Base-by-base conservation (phyloP, 345 rosid genomes). In the Linum usitatissimum region DNA sequence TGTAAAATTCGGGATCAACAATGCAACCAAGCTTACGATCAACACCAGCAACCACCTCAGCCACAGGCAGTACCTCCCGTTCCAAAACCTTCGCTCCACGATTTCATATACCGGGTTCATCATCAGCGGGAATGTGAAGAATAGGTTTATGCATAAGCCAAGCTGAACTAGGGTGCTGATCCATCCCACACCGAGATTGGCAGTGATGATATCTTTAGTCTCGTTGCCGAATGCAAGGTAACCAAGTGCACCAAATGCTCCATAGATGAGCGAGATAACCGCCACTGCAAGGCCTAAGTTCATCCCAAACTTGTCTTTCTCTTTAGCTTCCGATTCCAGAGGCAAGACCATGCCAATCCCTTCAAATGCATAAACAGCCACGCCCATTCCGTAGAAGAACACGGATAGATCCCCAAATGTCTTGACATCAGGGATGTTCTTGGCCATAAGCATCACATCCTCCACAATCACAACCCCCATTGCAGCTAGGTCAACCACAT, bases 21-120 rank as follows among this genome's bases (percentile, higher is more conserved):
- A 65, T 57, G 96, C 89, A 63, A 84, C 79, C 76, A 79, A 63
- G 55, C 81, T 81, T 38, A 87, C 98, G 1, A 55, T 39, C 53
- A 85, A 66, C 61, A 92, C 98, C 68, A 81, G 68, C 66, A 81
- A 20, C 86, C 93, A 92, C 70, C 98, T 79, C 49, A 83, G 72
- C 89, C 96, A 92, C 57, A 85, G 61, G 75, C 91, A 83, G 55
- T 86, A 85, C 55, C 66, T 71, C 56, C 91, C 96, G 19, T 72
- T 60, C 59, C 80, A 64, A 61, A 83, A 75, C 23, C 89, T 80
- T 74, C 96, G 77, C 83, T 92, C 95, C 19, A 85, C 75, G 1
- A 86, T 84, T 81, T 89, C 96, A 66, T 85, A 89, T 9, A 92
- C 95, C 0, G 96, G 96, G 65, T 89, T 74, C 96, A 92, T 89